Percentiles rank a stretch among this genome's conserved stretches.
Conservation (phyloP, 129 eudicot species). For the Cynara cardunculus region DNA sequence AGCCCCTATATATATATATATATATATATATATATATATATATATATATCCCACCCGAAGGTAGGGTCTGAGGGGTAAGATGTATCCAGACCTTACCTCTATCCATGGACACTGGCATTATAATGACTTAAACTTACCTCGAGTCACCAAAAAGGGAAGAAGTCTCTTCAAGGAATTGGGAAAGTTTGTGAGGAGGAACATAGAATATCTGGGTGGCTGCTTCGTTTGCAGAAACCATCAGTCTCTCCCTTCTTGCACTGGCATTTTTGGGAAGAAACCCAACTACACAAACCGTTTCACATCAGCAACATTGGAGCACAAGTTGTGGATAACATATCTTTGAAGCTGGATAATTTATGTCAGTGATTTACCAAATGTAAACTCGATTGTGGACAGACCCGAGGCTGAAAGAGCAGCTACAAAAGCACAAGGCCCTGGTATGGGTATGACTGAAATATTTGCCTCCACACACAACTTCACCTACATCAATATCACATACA, state of each 20-base stretch:
- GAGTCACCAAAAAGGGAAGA: conserved; percentile 59
- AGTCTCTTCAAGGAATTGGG: conserved; percentile 76
- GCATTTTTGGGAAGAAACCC: conserved; percentile 94
- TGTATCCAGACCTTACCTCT: neutral
- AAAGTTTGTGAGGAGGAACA: conserved; percentile 93
- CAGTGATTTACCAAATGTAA: conserved; percentile 69
- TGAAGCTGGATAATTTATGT: neutral
- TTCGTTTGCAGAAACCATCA: conserved; percentile 56
- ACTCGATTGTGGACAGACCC: conserved; percentile 78
- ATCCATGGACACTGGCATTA: neutral
- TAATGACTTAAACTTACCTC: conserved; percentile 40
- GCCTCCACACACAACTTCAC: conserved; percentile 67
- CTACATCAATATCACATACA: conserved; percentile 34
- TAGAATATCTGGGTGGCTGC: conserved; percentile 82
- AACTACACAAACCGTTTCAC: conserved; percentile 40
- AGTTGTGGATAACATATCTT: conserved; percentile 5
- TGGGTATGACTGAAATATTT: conserved; percentile 61
- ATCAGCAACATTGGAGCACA: neutral
- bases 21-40: neutral
- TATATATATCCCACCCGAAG: neutral
- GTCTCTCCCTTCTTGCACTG: conserved; percentile 68
- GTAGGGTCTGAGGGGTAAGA: neutral
- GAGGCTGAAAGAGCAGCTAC: conserved; percentile 93
- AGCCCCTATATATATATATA: neutral
- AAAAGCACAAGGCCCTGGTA: conserved; percentile 94